Evolutionary conservation across 345 rosid genomes (phyloP).

Genomic region (Acer saccharum): DNA sequence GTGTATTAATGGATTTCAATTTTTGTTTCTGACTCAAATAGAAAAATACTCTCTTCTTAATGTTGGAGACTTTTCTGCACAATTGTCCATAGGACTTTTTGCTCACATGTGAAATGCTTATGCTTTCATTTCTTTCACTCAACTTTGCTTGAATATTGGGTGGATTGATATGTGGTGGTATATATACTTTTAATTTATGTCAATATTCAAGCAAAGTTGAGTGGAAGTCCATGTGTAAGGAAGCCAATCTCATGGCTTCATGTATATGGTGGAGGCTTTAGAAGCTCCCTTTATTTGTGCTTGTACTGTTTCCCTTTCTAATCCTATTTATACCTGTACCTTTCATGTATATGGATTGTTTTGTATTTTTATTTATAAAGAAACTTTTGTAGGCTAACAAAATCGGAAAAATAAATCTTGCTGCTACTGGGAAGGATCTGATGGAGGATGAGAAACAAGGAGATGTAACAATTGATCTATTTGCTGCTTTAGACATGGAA

Average conservation of each 20-base stretch:
- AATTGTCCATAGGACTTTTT: not conserved
- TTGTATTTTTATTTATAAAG: not conserved
- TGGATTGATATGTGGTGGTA: conserved; percentile 4
- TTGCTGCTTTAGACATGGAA: conserved; percentile 91
- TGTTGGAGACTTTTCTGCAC: not conserved
- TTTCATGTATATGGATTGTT: not conserved
- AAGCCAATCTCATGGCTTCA: too few species aligned
- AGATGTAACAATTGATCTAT: conserved; percentile 90
- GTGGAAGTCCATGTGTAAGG: too few species aligned
- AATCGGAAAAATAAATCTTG: conserved; percentile 97
- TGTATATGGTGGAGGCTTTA: conserved; percentile 8
- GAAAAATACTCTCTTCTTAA: not conserved
- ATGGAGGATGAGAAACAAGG: conserved; percentile 99
- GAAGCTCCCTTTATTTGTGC: not conserved
- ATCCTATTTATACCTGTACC: not conserved
- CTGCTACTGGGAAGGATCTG: conserved; percentile 99
- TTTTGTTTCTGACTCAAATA: not conserved
- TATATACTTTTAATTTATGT: not conserved
- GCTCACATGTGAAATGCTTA: not conserved
- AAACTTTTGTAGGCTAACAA: conserved; percentile 73
- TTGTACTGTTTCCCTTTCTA: not conserved
- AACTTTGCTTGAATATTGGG: too few species aligned
- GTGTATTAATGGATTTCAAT: not conserved
- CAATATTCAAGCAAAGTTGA: too few species aligned
- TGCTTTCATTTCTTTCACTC: not conserved